Evolutionary conservation across 2,329 filamentous ascomycete genomes (phyloP).

Genomic region (Pleoardoris graminearum): DNA sequence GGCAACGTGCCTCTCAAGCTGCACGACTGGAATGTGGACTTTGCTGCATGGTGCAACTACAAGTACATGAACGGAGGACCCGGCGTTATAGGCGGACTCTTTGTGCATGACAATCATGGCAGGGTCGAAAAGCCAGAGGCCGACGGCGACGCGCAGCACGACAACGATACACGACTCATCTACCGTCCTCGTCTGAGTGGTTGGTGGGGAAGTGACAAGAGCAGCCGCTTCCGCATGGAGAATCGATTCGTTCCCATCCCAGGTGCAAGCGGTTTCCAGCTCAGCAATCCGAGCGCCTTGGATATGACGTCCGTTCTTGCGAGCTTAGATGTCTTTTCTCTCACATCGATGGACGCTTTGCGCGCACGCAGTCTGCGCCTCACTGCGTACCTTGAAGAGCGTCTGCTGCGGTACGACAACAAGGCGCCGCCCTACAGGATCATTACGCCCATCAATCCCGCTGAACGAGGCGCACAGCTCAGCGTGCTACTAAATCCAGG

Average conservation of each 20-base stretch:
- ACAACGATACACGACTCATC: constrained; percentile 36
- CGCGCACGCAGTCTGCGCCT: constrained; percentile 71
- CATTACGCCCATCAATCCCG: constrained; percentile 70
- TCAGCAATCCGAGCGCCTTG: constrained; percentile 81
- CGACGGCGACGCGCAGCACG: constrained; percentile 22
- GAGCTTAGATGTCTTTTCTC: constrained; percentile 72
- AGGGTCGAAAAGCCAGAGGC: constrained; percentile 48
- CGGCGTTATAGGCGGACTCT: constrained; percentile 77
- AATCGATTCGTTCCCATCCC: constrained; percentile 76
- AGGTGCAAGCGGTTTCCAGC: constrained; percentile 79
- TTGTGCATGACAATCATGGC: constrained; percentile 77
- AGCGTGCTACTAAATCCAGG: constrained; percentile 71
- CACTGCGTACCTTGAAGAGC: constrained; percentile 73
- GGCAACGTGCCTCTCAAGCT: constrained; percentile 80
- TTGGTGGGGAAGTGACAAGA: constrained; percentile 86
- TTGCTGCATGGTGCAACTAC: constrained; percentile 91
- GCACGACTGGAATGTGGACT: constrained; percentile 90
- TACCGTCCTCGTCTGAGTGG: constrained; percentile 73
- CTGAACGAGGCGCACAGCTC: constrained; percentile 75
- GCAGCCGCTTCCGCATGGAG: constrained; percentile 78
- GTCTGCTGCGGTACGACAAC: constrained; percentile 26
- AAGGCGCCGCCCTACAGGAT: constrained; percentile 49
- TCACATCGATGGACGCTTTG: constrained; percentile 70
- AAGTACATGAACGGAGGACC: constrained; percentile 91
- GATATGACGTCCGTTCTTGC: constrained; percentile 76